Evolutionary conservation across 2,329 filamentous ascomycete genomes (phyloP).

Genomic region (Thelonectria blattea): DNA sequence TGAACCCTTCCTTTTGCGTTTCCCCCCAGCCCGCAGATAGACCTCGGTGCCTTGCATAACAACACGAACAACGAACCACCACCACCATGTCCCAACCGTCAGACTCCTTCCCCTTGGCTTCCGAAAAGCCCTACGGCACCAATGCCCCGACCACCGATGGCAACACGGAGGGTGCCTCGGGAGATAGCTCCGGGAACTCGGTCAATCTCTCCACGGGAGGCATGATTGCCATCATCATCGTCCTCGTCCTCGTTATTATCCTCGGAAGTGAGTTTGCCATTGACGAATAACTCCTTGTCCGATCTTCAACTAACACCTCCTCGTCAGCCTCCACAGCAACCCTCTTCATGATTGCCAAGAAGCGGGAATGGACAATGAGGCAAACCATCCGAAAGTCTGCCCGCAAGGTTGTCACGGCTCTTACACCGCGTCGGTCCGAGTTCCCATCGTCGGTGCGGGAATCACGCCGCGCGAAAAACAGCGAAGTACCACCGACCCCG

Average conservation of each 20-base stretch:
- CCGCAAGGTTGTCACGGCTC: constrained; percentile 63
- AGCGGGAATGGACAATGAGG: constrained; percentile 81
- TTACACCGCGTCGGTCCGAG: constrained; percentile 67
- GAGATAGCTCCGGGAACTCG: constrained; percentile 60
- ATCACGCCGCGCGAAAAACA: constrained; percentile 25
- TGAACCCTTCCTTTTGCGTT: constrained; percentile 22
- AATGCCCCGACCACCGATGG: constrained; percentile 49
- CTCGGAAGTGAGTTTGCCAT: constrained; percentile 66
- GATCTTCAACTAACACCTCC: constrained; percentile 20
- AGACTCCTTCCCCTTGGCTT: constrained; percentile 51
- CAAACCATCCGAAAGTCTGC: constrained; percentile 74
- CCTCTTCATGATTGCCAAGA: constrained; percentile 83
- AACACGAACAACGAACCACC: constrained; percentile 6
- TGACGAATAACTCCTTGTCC: not conserved
- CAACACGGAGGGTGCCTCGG: constrained; percentile 68
- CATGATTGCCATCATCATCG: constrained; percentile 75
- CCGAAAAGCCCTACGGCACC: constrained; percentile 45
- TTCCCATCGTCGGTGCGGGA: constrained; percentile 65
- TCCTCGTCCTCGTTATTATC: constrained; percentile 70
- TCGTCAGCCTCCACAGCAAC: constrained; percentile 64
- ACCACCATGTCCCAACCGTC: constrained; percentile 49
- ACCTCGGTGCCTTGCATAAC: not conserved
- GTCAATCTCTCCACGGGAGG: constrained; percentile 71
- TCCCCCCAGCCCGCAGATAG: constrained; percentile 4
- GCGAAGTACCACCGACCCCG: constrained; percentile 67